phyloP scores from a whole-genome alignment of 2,329 filamentous ascomycete genomes.

The Neonectria hederae region DNA sequence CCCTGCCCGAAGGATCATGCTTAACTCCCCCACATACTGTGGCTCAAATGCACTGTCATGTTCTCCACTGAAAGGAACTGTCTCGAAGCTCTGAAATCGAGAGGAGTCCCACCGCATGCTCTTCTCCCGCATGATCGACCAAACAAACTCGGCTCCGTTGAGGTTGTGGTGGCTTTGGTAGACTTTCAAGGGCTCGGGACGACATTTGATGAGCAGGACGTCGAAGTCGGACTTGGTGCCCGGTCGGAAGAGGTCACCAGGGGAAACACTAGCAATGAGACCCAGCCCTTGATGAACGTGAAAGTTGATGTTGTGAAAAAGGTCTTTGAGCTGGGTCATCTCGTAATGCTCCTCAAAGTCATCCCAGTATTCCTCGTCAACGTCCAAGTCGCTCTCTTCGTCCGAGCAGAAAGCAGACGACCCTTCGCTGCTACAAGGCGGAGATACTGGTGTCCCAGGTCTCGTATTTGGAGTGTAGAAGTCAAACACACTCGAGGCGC shows the following conservation, averaged over 20 bases:
- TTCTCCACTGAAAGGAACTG: slow-evolving; percentile 35
- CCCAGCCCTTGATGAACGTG: slow-evolving; percentile 35
- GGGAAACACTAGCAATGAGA: slow-evolving; percentile 33
- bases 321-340: slow-evolving; percentile 14
- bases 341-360: slow-evolving; percentile 18
- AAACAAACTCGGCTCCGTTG: slow-evolving; percentile 20
- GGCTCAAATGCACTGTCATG: slow-evolving; percentile 38
- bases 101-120: slow-evolving; percentile 35
- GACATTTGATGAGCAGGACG: slow-evolving; percentile 36
- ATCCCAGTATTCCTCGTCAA: slow-evolving; percentile 12
- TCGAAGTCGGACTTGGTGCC: slow-evolving; percentile 31
- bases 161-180: neutral
- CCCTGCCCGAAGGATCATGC: slow-evolving; percentile 30
- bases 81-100: slow-evolving; percentile 33
- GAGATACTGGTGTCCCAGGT: slow-evolving; percentile 18
- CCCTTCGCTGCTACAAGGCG: slow-evolving; percentile 22
- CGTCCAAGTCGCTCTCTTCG: slow-evolving; percentile 26
- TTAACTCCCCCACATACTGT: slow-evolving; percentile 32
- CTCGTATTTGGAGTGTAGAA: slow-evolving; percentile 11
- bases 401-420: slow-evolving; percentile 21
- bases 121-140: slow-evolving; percentile 32
- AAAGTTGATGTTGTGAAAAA: slow-evolving; percentile 34
- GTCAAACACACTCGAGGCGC: slow-evolving; percentile 31
- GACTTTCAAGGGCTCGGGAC: slow-evolving; percentile 12
- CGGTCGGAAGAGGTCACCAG: slow-evolving; percentile 31